Percentiles rank a stretch among this genome's conserved stretches.
Evolutionary conservation across 345 rosid genomes (phyloP).

Genomic region (Eucalyptus erythrocorys): DNA sequence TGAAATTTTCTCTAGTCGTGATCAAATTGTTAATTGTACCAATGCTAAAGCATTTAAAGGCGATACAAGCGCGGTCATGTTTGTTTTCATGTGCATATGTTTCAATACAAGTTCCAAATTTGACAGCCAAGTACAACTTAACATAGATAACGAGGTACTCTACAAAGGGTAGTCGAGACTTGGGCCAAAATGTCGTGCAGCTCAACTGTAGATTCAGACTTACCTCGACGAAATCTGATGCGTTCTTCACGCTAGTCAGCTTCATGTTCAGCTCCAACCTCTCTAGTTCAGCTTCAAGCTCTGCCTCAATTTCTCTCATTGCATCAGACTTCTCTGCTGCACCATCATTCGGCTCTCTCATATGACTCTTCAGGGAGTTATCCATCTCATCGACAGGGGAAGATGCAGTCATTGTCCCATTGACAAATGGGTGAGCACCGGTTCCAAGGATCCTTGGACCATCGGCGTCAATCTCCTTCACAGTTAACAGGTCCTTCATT

Average conservation of each 20-base stretch:
- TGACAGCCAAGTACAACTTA: neutral
- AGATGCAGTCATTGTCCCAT: neutral
- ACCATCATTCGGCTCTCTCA: neutral
- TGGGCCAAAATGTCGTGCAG: neutral
- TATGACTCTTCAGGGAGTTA: neutral
- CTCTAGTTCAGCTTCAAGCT: constrained; percentile 25
- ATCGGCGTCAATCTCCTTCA: neutral
- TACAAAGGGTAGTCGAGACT: neutral
- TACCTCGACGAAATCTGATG: constrained; percentile 3
- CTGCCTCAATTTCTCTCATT: constrained; percentile 22
- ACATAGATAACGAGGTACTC: neutral
- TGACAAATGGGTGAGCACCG: neutral
- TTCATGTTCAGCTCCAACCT: constrained; percentile 10
- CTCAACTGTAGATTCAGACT: neutral
- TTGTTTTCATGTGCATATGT: neutral
- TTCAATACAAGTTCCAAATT: neutral
- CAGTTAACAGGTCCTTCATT: constrained; percentile 6
- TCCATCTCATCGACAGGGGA: neutral
- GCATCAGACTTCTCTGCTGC: neutral
- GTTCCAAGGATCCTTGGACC: neutral
- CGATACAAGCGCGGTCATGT: neutral
- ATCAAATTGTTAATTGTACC: neutral
- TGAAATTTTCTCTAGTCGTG: neutral
- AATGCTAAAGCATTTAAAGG: neutral
- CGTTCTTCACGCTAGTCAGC: neutral